Evolutionary conservation across 2,329 filamentous ascomycete genomes (phyloP).

Genomic region (Coniochaeta sp.): DNA sequence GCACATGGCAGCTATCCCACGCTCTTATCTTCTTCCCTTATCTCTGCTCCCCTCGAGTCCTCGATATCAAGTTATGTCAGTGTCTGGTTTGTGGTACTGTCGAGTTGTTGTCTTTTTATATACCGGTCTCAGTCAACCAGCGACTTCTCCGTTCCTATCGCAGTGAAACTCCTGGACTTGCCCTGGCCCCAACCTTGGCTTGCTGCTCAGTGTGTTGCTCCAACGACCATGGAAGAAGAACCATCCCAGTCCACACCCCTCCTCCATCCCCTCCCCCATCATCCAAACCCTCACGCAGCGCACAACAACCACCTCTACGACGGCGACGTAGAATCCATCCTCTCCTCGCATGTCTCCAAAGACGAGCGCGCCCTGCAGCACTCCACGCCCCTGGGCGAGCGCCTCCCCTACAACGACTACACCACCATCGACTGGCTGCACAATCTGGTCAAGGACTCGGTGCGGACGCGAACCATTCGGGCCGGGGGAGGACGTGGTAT

Average conservation of each 20-base stretch:
- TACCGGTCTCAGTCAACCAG: too few species aligned
- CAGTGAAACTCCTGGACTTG: too few species aligned
- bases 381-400: constrained; percentile 40
- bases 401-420: constrained; percentile 54
- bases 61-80: neutral
- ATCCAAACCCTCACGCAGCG: neutral
- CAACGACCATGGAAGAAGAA: neutral
- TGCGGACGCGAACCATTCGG: constrained; percentile 39
- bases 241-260: neutral
- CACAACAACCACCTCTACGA: constrained; percentile 5
- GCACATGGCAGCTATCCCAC: neutral
- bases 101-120: too few species aligned
- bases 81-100: neutral
- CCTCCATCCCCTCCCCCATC: neutral
- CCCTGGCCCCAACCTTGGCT: neutral
- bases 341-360: constrained; percentile 28
- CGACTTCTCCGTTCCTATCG: too few species aligned
- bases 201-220: too few species aligned
- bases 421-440: constrained; percentile 57
- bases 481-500: neutral
- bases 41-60: too few species aligned
- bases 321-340: constrained; percentile 11
- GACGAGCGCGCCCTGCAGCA: constrained; percentile 13
- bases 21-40: neutral
- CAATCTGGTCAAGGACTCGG: constrained; percentile 52